Evolutionary conservation across 2,329 filamentous ascomycete genomes (phyloP).

Genomic region (Aureobasidium sp.): DNA sequence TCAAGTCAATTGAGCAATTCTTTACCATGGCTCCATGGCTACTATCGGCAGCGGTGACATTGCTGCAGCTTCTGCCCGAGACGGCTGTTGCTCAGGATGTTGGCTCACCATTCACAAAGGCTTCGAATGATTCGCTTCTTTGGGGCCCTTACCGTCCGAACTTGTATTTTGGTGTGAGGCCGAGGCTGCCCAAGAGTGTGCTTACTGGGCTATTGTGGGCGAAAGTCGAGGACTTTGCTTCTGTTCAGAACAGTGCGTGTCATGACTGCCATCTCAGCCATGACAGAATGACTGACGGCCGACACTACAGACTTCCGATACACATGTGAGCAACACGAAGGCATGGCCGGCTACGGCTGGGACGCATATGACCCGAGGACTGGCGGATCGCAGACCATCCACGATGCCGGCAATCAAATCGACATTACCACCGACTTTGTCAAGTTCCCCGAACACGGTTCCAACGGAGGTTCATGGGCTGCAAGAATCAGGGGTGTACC

Average conservation of each 20-base stretch:
- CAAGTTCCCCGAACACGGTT: slow-evolving; percentile 73
- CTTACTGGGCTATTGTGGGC: slow-evolving; percentile 84
- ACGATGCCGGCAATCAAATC: slow-evolving; percentile 79
- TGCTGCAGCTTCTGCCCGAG: slow-evolving; percentile 14
- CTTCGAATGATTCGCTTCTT: slow-evolving; percentile 74
- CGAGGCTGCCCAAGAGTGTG: slow-evolving; percentile 73
- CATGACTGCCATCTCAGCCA: not conserved
- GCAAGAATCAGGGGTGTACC: slow-evolving; percentile 77
- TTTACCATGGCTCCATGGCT: slow-evolving; percentile 15
- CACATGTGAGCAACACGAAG: slow-evolving; percentile 92
- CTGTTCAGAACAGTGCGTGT: slow-evolving; percentile 64
- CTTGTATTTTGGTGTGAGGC: slow-evolving; percentile 84
- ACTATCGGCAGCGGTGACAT: slow-evolving; percentile 13
- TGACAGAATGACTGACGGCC: slow-evolving; percentile 22
- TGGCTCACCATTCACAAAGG: slow-evolving; percentile 33
- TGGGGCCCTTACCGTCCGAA: slow-evolving; percentile 96
- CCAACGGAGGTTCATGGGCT: slow-evolving; percentile 85
- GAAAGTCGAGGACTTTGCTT: slow-evolving; percentile 69
- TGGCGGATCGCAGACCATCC: slow-evolving; percentile 83
- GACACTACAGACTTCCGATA: slow-evolving; percentile 69
- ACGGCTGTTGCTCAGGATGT: slow-evolving; percentile 14
- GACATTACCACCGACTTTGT: slow-evolving; percentile 91
- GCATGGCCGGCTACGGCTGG: slow-evolving; percentile 95
- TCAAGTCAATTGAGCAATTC: not conserved
- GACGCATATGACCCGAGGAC: slow-evolving; percentile 88